These are phyloP conservation scores for Cylindricascospora bacillispora DNA, from an alignment of 1,139 yeast genomes.

Conservation along the genomic window DNA sequence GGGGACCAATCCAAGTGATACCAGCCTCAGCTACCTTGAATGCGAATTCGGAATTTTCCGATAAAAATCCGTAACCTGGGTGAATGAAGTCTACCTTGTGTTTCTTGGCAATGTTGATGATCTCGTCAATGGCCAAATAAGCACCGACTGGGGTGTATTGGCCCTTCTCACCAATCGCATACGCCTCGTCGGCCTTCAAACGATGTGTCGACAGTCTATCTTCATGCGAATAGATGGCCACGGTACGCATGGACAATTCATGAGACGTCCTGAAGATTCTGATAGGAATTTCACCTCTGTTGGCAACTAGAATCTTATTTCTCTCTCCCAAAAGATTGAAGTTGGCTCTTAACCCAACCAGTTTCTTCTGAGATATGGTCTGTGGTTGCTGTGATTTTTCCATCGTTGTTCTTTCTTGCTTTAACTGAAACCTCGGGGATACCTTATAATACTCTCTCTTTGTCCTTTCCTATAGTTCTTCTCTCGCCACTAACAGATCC, in stretches of 20 bases:
- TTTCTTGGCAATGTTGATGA: constrained; percentile 74
- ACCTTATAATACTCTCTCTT: not conserved
- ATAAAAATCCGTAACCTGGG: constrained; percentile 95
- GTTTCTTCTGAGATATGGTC: constrained; percentile 5
- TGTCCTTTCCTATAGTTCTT: too few relatives aligned
- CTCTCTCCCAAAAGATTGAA: constrained; percentile 30
- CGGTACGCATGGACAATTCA: constrained; percentile 94
- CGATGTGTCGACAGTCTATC: constrained; percentile 93
- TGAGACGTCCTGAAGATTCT: constrained; percentile 95
- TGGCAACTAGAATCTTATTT: constrained; percentile 79
- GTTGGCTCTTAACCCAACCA: constrained; percentile 34
- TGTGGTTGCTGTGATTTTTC: constrained; percentile 1
- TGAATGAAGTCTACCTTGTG: constrained; percentile 93
- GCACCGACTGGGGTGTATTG: constrained; percentile 94
- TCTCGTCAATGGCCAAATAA: constrained; percentile 90
- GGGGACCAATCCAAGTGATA: constrained; percentile 94
- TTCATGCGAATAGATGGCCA: constrained; percentile 93
- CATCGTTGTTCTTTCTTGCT: not conserved
- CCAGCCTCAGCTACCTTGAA: constrained; percentile 83
- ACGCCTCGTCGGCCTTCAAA: constrained; percentile 83
- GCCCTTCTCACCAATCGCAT: constrained; percentile 74
- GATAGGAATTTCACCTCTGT: constrained; percentile 89
- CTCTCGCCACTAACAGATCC: too few relatives aligned
- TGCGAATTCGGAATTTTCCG: constrained; percentile 93
- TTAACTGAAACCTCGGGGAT: constrained; percentile 1